phyloP scores from a whole-genome alignment of 2,329 filamentous ascomycete genomes.

The Tolypocladium inflatum region DNA sequence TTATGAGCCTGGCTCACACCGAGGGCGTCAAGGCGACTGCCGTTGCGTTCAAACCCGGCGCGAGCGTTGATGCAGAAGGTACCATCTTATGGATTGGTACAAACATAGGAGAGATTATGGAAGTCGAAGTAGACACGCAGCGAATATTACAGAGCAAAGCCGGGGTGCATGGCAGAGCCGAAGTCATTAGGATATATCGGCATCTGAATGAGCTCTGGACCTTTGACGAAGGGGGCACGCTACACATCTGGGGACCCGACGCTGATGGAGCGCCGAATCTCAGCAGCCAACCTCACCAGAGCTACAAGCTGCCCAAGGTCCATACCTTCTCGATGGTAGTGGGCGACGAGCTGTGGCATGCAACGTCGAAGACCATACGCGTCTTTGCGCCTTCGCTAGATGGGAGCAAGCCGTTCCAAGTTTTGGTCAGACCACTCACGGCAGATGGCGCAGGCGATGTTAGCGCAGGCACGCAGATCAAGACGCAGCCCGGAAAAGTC shows the following conservation, averaged over 20 bases:
- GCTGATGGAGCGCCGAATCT: constrained; percentile 63
- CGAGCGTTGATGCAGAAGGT: constrained; percentile 71
- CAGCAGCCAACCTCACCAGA: constrained; percentile 58
- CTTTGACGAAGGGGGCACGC: constrained; percentile 76
- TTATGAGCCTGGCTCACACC: constrained; percentile 74
- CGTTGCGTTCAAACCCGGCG: constrained; percentile 75
- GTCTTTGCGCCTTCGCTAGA: constrained; percentile 68
- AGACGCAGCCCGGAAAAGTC: constrained; percentile 65
- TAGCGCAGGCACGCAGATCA: constrained; percentile 70
- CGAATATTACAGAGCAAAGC: constrained; percentile 58
- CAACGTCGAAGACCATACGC: constrained; percentile 75
- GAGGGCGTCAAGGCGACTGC: constrained; percentile 78
- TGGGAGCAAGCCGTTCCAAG: constrained; percentile 62
- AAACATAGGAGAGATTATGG: constrained; percentile 77
- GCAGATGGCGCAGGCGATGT: constrained; percentile 75
- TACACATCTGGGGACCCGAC: constrained; percentile 82
- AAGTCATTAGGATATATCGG: constrained; percentile 77
- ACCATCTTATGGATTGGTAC: constrained; percentile 82
- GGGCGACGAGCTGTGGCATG: constrained; percentile 81
- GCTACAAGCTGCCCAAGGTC: constrained; percentile 67
- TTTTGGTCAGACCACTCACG: constrained; percentile 60
- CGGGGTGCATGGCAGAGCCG: constrained; percentile 65
- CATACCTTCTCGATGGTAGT: constrained; percentile 85
- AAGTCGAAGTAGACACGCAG: constrained; percentile 73
- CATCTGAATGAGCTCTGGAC: constrained; percentile 90